phyloP scores from a whole-genome alignment of 2,329 filamentous ascomycete genomes.

The Dactylellina drechsleri region DNA sequence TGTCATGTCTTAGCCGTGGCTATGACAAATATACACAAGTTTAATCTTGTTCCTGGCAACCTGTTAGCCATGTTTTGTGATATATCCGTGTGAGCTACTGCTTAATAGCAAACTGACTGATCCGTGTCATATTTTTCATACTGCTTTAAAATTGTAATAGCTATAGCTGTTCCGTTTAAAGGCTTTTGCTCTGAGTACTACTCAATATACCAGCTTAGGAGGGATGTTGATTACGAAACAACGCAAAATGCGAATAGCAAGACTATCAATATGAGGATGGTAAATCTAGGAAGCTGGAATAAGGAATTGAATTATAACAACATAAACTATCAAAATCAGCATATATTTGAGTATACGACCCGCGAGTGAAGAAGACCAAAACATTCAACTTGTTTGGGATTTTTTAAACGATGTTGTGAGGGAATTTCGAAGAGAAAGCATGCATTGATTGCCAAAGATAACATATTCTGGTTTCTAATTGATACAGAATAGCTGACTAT shows the following conservation, averaged over 20 bases:
- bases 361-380: not conserved
- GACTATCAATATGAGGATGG: not conserved
- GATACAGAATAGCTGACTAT: not conserved
- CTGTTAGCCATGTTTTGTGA: no score
- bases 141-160: no score
- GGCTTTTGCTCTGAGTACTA: no score
- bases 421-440: not conserved
- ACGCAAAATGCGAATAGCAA: not conserved
- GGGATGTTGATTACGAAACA: not conserved
- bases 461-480: not conserved
- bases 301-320: not conserved
- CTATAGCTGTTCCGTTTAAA: not conserved
- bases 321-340: not conserved
- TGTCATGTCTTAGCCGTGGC: no score
- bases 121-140: no score
- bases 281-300: not conserved
- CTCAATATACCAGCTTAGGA: not conserved
- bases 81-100: no score
- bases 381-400: conserved; percentile 19
- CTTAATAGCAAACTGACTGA: no score
- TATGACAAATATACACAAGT: no score
- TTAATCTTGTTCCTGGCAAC: no score
- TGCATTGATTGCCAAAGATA: not conserved
- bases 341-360: conserved; percentile 4
- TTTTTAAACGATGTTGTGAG: not conserved